Conservation (phyloP, 495 filamentous ascomycete species). For the Hyaloscypha bicolor region DNA sequence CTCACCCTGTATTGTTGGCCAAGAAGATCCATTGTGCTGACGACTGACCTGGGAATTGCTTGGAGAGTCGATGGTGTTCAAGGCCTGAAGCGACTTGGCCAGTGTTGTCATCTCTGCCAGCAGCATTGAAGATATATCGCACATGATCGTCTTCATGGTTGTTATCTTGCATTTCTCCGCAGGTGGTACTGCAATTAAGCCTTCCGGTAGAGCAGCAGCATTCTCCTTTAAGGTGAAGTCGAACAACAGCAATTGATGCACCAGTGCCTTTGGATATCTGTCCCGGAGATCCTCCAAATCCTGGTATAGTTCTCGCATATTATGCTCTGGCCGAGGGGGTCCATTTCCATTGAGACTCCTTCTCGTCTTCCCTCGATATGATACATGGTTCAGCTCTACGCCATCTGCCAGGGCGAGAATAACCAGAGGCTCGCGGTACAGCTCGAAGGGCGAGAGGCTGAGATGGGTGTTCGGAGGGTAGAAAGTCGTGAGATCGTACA, state of each 20-base stretch:
- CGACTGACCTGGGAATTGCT: slow-evolving; percentile 40
- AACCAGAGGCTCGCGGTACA: slow-evolving; percentile 77
- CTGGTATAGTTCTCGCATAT: slow-evolving; percentile 57
- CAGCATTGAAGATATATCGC: slow-evolving; percentile 82
- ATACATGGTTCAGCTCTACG: slow-evolving; percentile 52
- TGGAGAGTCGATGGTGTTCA: slow-evolving; percentile 80
- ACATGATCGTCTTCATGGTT: slow-evolving; percentile 94
- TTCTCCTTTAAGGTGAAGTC: slow-evolving; percentile 58
- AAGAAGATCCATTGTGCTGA: slow-evolving; percentile 38
- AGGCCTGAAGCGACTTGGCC: slow-evolving; percentile 80
- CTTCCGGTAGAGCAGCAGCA: slow-evolving; percentile 55
- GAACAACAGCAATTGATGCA: slow-evolving; percentile 79
- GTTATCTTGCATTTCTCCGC: slow-evolving; percentile 71
- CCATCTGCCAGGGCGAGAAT: slow-evolving; percentile 81
- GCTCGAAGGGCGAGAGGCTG: slow-evolving; percentile 80
- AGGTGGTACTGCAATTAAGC: slow-evolving; percentile 73
- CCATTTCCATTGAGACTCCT: slow-evolving; percentile 45
- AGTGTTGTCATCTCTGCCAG: slow-evolving; percentile 86
- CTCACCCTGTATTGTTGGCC: slow-evolving; percentile 40
- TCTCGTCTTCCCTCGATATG: slow-evolving; percentile 42
- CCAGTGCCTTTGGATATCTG: slow-evolving; percentile 71
- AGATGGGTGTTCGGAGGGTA: slow-evolving; percentile 76
- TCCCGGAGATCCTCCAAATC: slow-evolving; percentile 71
- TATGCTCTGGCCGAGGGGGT: slow-evolving; percentile 47
- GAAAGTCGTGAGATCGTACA: slow-evolving; percentile 86